Base-by-base conservation (phyloP, 192 early-diverging fungal genomes). In the Diversispora epigaea region DNA sequence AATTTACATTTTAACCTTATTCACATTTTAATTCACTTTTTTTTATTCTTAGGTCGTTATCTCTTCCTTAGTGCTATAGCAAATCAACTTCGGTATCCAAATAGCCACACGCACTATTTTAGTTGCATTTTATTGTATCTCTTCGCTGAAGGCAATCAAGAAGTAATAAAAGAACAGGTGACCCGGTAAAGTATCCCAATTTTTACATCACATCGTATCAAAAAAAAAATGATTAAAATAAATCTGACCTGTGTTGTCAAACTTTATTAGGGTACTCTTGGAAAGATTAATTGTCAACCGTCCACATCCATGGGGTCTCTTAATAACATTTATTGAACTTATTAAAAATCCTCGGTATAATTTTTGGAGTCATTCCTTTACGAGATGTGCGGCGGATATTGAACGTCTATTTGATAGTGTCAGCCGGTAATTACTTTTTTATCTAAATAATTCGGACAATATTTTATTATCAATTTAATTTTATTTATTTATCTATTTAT, bases 51-150 rank as follows among this genome's bases (percentile, higher is more conserved):
- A 75, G 91, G 93, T 12, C 89, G 95, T n/a, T 97, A 98, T 77
- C 78, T 94, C 66, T 85, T 98, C 69, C 80, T 98, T 65, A 94
- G 87, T 73, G 95, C 93, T 7, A 93, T 99, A 77, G 94, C 95
- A 55, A 97, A 98, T 82, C 97, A 98, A 80, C 86, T 99, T 78
- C 89, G 97, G 74, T 97, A 93, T 84, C 96, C 97, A n/a, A 97
- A 95, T 82, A 91, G 90, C 47, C 97, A 99, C 78, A 99, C 97
- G 14, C 92, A 94, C 76, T 95, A 95, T 77, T 98, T 96, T 81
- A 95, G 93, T 80, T 90, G 90, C 73, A 87, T 94, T 25, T 80
- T 99, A 44, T 83, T 99, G 45, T 90, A 91, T 76, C 85, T 99
- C 54, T 99, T 98, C 80, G 88, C 85, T 3, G 92, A 93, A 74